phyloP scores from a whole-genome alignment of 2,329 filamentous ascomycete genomes.

The Sphaerulina musiva region DNA sequence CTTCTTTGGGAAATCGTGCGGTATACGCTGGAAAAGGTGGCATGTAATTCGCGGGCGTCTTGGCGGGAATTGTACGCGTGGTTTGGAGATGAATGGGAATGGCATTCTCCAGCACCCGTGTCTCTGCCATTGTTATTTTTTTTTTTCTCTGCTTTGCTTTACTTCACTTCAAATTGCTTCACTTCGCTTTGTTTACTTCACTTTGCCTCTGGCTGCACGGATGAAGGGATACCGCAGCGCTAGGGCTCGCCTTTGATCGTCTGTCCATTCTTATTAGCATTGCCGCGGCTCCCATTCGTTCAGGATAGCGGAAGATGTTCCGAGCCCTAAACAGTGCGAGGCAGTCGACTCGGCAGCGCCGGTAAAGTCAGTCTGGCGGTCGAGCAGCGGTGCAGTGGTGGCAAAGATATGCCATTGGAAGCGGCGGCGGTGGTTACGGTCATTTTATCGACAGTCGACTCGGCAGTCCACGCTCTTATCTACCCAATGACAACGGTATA shows the following conservation, averaged over 20 bases:
- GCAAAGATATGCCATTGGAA: background rate
- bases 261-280: conserved; percentile 4
- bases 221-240: too few species aligned
- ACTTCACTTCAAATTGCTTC: background rate
- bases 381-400: background rate
- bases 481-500: conserved; percentile 1
- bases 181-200: too few species aligned
- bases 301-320: conserved; percentile 4
- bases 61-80: conserved; percentile 17
- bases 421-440: background rate
- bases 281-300: conserved; percentile 4
- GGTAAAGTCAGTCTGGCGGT: conserved; percentile 7
- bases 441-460: background rate
- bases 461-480: background rate
- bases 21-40: conserved; percentile 32
- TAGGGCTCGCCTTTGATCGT: background rate
- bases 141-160: background rate
- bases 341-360: background rate
- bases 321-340: conserved; percentile 1
- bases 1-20: conserved; percentile 31
- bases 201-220: too few species aligned
- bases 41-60: conserved; percentile 25
- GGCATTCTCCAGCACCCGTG: conserved; percentile 18
- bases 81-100: conserved; percentile 20
- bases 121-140: conserved; percentile 11